Percentiles rank a stretch among this genome's conserved stretches.
Evolutionary conservation across 2,329 filamentous ascomycete genomes (phyloP).

Genomic region (Didymella pomorum): DNA sequence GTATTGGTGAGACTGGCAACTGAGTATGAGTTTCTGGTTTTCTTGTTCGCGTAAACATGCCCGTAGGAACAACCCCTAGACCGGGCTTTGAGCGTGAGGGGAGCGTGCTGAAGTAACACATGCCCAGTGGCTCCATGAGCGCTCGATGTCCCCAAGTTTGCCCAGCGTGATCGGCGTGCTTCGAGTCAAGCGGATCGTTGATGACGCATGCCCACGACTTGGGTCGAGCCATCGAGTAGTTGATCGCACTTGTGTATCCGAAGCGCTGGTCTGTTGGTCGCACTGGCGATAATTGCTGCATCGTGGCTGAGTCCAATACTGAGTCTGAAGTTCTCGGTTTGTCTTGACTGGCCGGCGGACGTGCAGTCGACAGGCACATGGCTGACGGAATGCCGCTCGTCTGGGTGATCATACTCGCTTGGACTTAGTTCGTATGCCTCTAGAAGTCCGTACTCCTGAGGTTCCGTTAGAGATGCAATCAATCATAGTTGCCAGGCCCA

Average conservation of each 20-base stretch:
- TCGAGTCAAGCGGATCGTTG: background rate
- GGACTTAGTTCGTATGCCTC: conserved; percentile 11
- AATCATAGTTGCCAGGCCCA: conserved; percentile 67
- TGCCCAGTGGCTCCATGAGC: background rate
- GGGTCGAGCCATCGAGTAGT: background rate
- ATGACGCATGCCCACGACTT: background rate
- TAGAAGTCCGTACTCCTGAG: conserved; percentile 13
- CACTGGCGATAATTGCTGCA: conserved; percentile 14
- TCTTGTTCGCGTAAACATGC: conserved; percentile 3
- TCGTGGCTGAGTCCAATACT: conserved; percentile 9
- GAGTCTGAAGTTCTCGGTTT: conserved; percentile 4
- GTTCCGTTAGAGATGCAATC: conserved; percentile 46
- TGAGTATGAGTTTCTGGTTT: conserved; percentile 9
- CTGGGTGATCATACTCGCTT: conserved; percentile 1
- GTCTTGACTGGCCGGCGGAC: background rate
- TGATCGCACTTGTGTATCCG: background rate
- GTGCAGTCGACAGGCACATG: background rate
- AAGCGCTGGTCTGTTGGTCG: conserved; percentile 1
- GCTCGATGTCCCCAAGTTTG: background rate
- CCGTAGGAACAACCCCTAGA: background rate
- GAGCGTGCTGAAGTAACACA: background rate
- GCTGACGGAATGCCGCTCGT: conserved; percentile 4
- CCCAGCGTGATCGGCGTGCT: conserved; percentile 2
- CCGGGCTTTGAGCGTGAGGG: conserved; percentile 1
- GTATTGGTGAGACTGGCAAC: conserved; percentile 18